These are phyloP conservation scores for Botrytis sinoallii DNA, from an alignment of 2,329 filamentous ascomycete species.

Conservation along the genomic window DNA sequence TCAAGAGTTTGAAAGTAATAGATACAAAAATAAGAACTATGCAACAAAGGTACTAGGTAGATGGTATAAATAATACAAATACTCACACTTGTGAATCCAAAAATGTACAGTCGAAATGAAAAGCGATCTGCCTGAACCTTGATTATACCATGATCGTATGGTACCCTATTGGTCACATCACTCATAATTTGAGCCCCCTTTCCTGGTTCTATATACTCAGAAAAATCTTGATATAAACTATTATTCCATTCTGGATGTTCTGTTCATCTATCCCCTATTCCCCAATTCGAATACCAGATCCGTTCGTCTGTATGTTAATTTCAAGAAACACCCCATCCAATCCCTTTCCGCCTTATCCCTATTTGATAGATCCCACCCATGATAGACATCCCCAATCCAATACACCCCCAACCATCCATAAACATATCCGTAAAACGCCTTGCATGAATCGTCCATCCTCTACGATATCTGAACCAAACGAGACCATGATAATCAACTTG, in stretches of 20 bases:
- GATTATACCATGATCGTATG: not conserved
- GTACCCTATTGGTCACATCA: not conserved
- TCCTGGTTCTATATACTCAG: not conserved
- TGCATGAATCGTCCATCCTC: not conserved
- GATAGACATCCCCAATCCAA: not conserved
- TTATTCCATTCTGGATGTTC: not conserved
- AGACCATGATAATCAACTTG: not conserved
- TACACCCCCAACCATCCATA: not conserved
- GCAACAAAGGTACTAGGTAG: not conserved
- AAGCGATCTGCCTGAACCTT: not conserved
- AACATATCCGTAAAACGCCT: not conserved
- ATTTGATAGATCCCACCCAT: not conserved
- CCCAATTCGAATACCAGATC: not conserved
- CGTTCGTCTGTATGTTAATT: not conserved
- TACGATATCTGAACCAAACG: not conserved
- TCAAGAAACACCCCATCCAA: not conserved
- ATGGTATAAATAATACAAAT: fast-evolving
- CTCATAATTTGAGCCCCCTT: not conserved
- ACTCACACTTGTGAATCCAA: not conserved
- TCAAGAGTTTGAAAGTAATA: not conserved
- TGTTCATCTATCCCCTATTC: not conserved
- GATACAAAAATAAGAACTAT: not conserved
- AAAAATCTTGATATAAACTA: not conserved
- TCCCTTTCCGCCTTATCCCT: not conserved
- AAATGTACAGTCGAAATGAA: not conserved